Conservation (phyloP, 202 grass and related monocot genomes). For the Alloteropsis angusta region DNA sequence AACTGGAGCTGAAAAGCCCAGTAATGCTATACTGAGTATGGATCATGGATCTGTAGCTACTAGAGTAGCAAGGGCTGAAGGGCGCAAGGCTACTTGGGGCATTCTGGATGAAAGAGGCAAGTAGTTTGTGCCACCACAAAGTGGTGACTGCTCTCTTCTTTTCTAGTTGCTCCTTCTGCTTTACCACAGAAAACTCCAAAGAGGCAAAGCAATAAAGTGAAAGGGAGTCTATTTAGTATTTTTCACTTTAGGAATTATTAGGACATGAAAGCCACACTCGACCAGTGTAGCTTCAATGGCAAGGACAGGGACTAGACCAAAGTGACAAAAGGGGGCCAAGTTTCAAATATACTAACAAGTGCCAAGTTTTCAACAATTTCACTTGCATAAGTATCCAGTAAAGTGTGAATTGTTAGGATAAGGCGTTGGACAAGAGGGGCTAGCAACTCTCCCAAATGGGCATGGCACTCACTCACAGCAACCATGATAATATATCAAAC, state of each 20-base stretch:
- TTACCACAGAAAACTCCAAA: slow-evolving; percentile 8
- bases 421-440: not conserved
- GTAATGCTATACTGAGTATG: not conserved
- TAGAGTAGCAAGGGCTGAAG: no score
- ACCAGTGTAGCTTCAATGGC: not conserved
- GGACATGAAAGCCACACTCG: slow-evolving; percentile 16
- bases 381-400: not conserved
- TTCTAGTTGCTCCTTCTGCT: not conserved
- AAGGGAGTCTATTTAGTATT: not conserved
- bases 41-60: no score
- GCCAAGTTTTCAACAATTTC: not conserved
- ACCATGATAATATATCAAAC: slow-evolving; percentile 20
- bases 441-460: slow-evolving; percentile 20
- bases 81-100: no score
- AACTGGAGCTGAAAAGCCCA: not conserved
- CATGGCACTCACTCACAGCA: not conserved
- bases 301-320: not conserved
- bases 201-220: not conserved
- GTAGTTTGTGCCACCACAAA: not conserved
- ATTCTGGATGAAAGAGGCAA: no score
- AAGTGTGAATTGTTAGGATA: not conserved
- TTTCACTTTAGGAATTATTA: slow-evolving; percentile 21
- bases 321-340: not conserved
- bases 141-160: not conserved
- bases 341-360: not conserved